Conservation (phyloP, 768 basidiomycete genomes). For the Pleurotus tuber-regium region DNA sequence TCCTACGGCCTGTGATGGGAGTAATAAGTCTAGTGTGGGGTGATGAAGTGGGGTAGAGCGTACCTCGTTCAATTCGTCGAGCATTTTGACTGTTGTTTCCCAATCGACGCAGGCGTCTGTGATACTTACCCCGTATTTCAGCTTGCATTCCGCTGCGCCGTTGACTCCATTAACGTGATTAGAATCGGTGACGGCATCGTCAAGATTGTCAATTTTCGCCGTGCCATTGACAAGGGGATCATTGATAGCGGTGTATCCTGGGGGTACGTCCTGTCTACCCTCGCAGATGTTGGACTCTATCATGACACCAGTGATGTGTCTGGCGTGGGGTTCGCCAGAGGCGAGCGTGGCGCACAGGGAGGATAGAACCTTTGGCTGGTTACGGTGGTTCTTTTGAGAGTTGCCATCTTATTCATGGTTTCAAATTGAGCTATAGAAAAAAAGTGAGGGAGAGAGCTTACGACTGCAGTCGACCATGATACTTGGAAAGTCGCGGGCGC, state of each 20-base stretch:
- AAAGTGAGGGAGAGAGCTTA: neutral
- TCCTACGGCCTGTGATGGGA: constrained; percentile 36
- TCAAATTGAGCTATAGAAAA: no score
- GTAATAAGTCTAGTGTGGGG: no score
- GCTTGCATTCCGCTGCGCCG: constrained; percentile 26
- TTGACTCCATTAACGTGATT: neutral
- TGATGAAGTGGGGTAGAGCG: neutral
- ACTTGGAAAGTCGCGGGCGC: neutral
- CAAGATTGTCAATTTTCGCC: neutral
- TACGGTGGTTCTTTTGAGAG: constrained; percentile 59
- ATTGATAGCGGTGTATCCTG: constrained; percentile 51
- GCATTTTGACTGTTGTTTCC: constrained; percentile 77
- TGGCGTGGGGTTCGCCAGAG: neutral
- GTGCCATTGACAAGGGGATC: constrained; percentile 3
- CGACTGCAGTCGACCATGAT: constrained; percentile 84
- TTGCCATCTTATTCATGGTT: constrained; percentile 17
- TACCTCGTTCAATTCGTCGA: constrained; percentile 82
- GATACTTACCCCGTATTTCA: constrained; percentile 84
- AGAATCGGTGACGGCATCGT: neutral
- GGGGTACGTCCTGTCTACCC: constrained; percentile 83
- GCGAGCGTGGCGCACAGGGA: neutral
- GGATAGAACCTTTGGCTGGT: constrained; percentile 59
- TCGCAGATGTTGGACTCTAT: constrained; percentile 89
- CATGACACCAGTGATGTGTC: constrained; percentile 89
- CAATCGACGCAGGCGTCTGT: constrained; percentile 91